Percentiles rank a stretch among this genome's conserved stretches.
Evolutionary conservation across 495 filamentous ascomycete genomes (phyloP).

Genomic region (Penicillium diatomitis): DNA sequence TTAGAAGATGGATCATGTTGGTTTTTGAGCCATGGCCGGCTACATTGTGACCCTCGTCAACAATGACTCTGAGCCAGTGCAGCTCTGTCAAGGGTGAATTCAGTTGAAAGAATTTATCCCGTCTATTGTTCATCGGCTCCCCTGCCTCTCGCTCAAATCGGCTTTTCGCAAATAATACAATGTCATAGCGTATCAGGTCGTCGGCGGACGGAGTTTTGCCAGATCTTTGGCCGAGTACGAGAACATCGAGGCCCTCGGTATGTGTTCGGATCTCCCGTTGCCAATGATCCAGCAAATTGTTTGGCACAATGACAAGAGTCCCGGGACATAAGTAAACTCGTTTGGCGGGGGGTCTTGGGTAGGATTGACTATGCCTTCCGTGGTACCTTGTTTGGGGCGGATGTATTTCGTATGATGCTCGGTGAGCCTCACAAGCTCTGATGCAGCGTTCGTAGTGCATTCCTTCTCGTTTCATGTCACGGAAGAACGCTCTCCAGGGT

Average conservation of each 20-base stretch:
- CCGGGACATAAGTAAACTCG: conserved; percentile 54
- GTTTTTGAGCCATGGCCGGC: conserved; percentile 49
- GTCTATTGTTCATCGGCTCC: conserved; percentile 22
- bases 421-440: conserved; percentile 43
- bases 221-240: conserved; percentile 43
- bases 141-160: conserved; percentile 59
- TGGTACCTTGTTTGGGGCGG: conserved; percentile 34
- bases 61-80: conserved; percentile 78
- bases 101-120: conserved; percentile 21
- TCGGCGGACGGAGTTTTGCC: conserved; percentile 50
- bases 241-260: conserved; percentile 54
- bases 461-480: conserved; percentile 23
- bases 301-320: conserved; percentile 50
- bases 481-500: conserved; percentile 59
- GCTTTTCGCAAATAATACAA: conserved; percentile 66
- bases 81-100: conserved; percentile 57
- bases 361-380: conserved; percentile 36
- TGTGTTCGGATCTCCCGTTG: conserved; percentile 56
- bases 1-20: conserved; percentile 57
- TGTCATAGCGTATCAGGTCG: conserved; percentile 60
- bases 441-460: conserved; percentile 39
- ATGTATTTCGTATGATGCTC: conserved; percentile 46
- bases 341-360: conserved; percentile 27
- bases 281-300: conserved; percentile 49
- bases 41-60: conserved; percentile 86